Base-by-base conservation (phyloP, 192 early-diverging fungal genomes). In the Jimgerdemannia flammicorona region DNA sequence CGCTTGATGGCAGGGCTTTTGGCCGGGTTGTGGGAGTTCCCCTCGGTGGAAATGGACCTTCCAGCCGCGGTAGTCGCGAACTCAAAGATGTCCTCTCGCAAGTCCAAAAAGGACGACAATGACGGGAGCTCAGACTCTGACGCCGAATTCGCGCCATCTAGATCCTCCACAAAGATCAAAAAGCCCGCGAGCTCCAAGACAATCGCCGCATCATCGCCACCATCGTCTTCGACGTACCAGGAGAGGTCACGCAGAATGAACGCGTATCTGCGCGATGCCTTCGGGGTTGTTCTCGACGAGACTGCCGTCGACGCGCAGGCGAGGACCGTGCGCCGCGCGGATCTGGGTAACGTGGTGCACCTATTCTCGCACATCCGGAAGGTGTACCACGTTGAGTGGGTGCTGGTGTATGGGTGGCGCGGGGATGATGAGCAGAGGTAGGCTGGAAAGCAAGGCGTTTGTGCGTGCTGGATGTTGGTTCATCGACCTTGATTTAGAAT, bases 1-100 rank as follows among this genome's bases (percentile, higher is more conserved):
- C 29, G 29, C 29, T 29, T 29, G 29, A 10, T 39, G 49, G 20
- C 67, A 80, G 79, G 93, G 3, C 77, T 94, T 43, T 66, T 94
- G 17, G 92, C 91, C 41, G 92, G 92, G 4, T 83, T 94, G 42
- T 94, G 93, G 93, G 92, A 94, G 77, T 94, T 93, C 73, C 90
- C 91, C 4, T 77, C 78, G 1, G 74, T 84, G 2, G 85, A 86
- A 29, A 76, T 83, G 68, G 49, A 59, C 8, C 49, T 14, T 14
- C 49, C 49, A 59, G 49, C 75, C 59, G 83, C 80, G 69, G 39
- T 78, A 40, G 69, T 65, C 4, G 63, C 39, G 44, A 19, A 54
- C 54, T 11, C 44, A 49, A 72, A 64, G 64, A 68, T 64, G 69
- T 72, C 19, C 18, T 44, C 3, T 66, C 78, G 18, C 40, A 78